Conservation (phyloP, 371 early-diverging fungal species). For the Choanephora cucurbitarum region DNA sequence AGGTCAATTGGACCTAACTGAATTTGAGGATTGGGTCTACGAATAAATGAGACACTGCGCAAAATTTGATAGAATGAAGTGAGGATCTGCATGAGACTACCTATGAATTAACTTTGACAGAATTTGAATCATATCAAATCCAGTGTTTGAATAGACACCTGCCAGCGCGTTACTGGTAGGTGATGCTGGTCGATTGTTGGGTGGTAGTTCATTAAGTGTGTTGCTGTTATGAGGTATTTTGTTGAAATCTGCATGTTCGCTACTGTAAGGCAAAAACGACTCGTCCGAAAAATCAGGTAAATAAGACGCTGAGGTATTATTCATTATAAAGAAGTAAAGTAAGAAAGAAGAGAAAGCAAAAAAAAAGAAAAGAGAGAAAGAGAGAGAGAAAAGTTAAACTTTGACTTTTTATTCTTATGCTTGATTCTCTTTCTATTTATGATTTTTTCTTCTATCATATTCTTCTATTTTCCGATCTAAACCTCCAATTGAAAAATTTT, state of each 20-base stretch:
- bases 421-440: background rate
- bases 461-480: background rate
- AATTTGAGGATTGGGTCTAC: constrained; percentile 51
- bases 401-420: background rate
- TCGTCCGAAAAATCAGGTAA: background rate
- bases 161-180: constrained; percentile 8
- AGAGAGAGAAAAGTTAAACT: background rate
- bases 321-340: background rate
- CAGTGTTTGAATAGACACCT: constrained; percentile 49
- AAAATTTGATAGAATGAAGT: background rate
- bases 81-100: constrained; percentile 1
- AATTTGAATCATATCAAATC: constrained; percentile 63
- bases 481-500: background rate
- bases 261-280: background rate
- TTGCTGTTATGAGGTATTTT: background rate
- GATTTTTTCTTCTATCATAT: background rate
- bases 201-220: background rate
- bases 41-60: background rate
- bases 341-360: too few species aligned
- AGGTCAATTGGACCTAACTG: constrained; percentile 63
- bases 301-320: background rate
- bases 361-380: background rate
- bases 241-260: background rate
- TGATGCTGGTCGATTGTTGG: background rate
- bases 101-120: constrained; percentile 32